These are phyloP conservation scores for Aurantiochytrium sp. DNA, from an alignment of 108 stramenopile species.

Conservation along the genomic window DNA sequence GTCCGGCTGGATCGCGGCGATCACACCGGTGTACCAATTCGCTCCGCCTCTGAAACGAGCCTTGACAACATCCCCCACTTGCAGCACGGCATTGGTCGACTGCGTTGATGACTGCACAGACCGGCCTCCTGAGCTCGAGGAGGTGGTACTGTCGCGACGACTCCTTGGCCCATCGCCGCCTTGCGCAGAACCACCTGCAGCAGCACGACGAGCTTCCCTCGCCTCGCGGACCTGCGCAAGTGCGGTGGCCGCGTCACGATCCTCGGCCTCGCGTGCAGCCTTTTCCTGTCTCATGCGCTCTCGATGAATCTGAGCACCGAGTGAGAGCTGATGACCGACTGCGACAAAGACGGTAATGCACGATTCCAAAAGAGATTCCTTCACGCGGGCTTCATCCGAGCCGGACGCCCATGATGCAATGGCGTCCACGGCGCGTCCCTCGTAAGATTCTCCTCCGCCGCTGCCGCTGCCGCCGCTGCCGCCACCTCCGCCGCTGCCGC, in stretches of 20 bases:
- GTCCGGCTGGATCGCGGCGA: not conserved
- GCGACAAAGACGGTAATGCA: not conserved
- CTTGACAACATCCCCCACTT: not conserved
- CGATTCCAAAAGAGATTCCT: not conserved
- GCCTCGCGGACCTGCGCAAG: not conserved
- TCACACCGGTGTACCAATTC: not conserved
- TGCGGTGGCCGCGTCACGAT: not conserved
- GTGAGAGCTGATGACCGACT: not conserved
- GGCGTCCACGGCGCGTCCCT: not conserved
- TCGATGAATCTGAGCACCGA: not conserved
- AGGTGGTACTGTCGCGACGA: too few relatives aligned
- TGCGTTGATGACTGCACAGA: too few relatives aligned
- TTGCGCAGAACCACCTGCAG: too few relatives aligned
- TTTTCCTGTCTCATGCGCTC: not conserved
- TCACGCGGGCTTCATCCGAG: not conserved
- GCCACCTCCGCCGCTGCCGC: too few relatives aligned
- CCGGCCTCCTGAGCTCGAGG: too few relatives aligned
- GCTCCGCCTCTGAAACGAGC: not conserved
- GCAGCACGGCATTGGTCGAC: not conserved
- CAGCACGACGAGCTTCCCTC: not conserved
- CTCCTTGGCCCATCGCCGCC: too few relatives aligned
- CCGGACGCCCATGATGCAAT: not conserved
- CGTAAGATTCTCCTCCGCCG: not conserved
- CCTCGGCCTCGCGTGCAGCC: not conserved
- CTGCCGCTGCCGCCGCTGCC: too few relatives aligned